Evolutionary conservation across 2,329 filamentous ascomycete species (phyloP).

Genomic region (Hawksworthiomyces lignivorus): DNA sequence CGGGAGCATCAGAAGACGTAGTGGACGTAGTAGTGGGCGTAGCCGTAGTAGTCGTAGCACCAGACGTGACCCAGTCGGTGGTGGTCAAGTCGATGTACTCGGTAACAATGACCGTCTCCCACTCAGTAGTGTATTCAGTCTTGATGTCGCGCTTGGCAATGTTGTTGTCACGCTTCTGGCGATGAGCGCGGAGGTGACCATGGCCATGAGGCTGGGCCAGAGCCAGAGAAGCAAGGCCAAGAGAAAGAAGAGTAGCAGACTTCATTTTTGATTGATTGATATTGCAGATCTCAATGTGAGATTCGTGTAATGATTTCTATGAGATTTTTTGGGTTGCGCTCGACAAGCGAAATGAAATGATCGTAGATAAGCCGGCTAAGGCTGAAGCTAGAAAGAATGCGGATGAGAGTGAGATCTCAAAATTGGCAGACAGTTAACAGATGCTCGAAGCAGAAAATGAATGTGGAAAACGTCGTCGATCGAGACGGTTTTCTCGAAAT

Average conservation of each 20-base stretch:
- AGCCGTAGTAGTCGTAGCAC: constrained; percentile 15
- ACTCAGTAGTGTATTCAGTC: constrained; percentile 38
- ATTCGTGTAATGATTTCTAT: constrained; percentile 10
- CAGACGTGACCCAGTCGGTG: constrained; percentile 36
- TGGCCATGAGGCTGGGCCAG: constrained; percentile 43
- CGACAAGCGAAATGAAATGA: constrained; percentile 3
- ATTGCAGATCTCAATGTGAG: not conserved
- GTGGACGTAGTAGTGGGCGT: constrained; percentile 14
- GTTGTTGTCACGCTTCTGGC: constrained; percentile 28
- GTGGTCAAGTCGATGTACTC: constrained; percentile 40
- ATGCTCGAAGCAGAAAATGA: no score
- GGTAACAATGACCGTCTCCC: constrained; percentile 45
- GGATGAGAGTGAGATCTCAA: not conserved
- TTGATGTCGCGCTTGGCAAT: constrained; percentile 35
- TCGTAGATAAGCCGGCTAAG: not conserved
- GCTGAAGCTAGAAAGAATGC: not conserved
- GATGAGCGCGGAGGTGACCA: constrained; percentile 28
- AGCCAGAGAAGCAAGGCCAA: constrained; percentile 35
- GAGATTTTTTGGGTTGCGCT: constrained; percentile 1
- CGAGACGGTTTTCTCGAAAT: constrained; percentile 12
- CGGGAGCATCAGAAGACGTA: constrained; percentile 19
- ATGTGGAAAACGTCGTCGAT: not conserved
- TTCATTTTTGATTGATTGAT: constrained; percentile 29
- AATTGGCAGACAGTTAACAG: no score
- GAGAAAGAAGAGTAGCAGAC: constrained; percentile 28